Evolutionary conservation across 768 basidiomycete species (phyloP).

Genomic region (Cystobasidium onofrii): DNA sequence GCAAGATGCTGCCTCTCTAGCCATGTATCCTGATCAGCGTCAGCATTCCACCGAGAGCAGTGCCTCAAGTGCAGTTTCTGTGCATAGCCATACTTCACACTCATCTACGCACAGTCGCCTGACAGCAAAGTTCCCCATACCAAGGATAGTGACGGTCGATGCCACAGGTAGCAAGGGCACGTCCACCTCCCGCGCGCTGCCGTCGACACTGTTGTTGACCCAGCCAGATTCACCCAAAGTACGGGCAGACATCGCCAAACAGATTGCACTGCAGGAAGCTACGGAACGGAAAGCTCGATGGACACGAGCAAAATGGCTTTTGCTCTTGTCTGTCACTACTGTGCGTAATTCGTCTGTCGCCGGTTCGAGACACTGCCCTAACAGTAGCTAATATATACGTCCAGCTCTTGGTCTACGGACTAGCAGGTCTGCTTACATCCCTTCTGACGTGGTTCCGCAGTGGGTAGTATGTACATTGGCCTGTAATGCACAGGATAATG

Average conservation of each 20-base stretch:
- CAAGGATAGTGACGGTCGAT: not conserved
- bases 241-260: not conserved
- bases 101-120: not conserved
- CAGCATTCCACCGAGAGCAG: no score
- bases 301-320: conserved; percentile 59
- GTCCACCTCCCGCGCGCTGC: not conserved
- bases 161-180: not conserved
- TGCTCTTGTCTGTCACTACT: conserved; percentile 54
- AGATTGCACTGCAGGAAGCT: not conserved
- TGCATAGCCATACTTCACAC: no score
- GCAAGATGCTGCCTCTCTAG: no score
- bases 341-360: no score
- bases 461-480: conserved; percentile 32
- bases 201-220: not conserved
- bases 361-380: no score
- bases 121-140: not conserved
- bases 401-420: conserved; percentile 53
- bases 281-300: conserved; percentile 50
- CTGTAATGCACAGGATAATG: not conserved
- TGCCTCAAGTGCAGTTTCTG: no score
- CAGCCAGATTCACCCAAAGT: not conserved
- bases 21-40: no score
- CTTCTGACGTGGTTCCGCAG: conserved; percentile 55
- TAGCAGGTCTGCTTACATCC: conserved; percentile 52
- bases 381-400: not conserved